phyloP scores from a whole-genome alignment of 2,329 filamentous ascomycete genomes.

The Iodosphaeria phyllophila region DNA sequence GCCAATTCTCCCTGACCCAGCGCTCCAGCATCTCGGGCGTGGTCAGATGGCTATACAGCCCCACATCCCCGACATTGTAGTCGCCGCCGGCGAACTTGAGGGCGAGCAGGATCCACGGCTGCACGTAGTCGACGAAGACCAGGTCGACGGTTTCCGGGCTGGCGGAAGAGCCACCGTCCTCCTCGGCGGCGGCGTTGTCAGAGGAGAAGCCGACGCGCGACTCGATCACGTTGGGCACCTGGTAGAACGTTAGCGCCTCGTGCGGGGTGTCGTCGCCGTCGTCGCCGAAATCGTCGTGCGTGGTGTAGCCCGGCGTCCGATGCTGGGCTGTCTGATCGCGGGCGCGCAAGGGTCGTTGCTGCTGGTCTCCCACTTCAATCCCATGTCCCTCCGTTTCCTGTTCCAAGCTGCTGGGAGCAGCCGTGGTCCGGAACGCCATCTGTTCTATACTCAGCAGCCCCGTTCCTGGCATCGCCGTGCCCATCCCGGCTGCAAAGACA shows the following conservation, averaged over 20 bases:
- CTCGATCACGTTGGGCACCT: slow-evolving; percentile 71
- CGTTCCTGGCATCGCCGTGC: slow-evolving; percentile 18
- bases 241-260: slow-evolving; percentile 52
- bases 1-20: slow-evolving; percentile 44
- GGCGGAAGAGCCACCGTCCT: too few relatives aligned
- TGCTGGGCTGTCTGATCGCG: slow-evolving; percentile 7
- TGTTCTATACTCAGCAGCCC: slow-evolving; percentile 32
- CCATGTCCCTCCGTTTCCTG: too few relatives aligned
- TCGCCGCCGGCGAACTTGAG: slow-evolving; percentile 40
- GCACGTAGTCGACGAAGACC: slow-evolving; percentile 81
- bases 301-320: slow-evolving; percentile 3
- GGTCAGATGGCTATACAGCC: slow-evolving; percentile 31
- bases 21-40: slow-evolving; percentile 34
- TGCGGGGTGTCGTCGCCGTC: slow-evolving; percentile 90
- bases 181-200: too few relatives aligned
- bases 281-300: slow-evolving; percentile 60
- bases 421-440: slow-evolving; percentile 9
- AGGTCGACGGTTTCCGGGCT: slow-evolving; percentile 63
- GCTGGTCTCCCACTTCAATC: too few relatives aligned
- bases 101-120: slow-evolving; percentile 62
- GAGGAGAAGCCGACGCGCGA: slow-evolving; percentile 42
- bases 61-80: slow-evolving; percentile 27
- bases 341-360: slow-evolving; percentile 12
- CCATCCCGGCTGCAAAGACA: slow-evolving; percentile 19
- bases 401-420: too few relatives aligned